phyloP scores from a whole-genome alignment of 805 yeast genomes.

The Starmerella potacharoeniae region DNA sequence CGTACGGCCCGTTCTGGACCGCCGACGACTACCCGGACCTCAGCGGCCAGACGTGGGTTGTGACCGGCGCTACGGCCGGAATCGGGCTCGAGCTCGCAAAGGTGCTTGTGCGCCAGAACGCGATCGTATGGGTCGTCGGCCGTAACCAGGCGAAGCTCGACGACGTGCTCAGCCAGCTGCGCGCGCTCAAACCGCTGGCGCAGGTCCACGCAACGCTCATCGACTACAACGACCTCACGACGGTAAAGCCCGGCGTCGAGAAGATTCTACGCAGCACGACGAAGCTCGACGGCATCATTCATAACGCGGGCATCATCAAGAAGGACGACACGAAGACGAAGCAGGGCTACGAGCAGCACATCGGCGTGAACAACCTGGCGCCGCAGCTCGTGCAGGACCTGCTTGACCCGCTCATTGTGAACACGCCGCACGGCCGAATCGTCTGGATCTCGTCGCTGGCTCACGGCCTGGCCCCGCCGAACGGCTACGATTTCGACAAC shows the following conservation, averaged over 20 bases:
- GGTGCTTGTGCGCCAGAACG: constrained; percentile 18
- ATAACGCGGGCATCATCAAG: constrained; percentile 25
- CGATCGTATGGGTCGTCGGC: constrained; percentile 32
- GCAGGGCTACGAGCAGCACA: constrained; percentile 38
- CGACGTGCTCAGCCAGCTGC: constrained; percentile 25
- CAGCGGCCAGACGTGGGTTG: constrained; percentile 27
- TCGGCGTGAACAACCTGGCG: constrained; percentile 40
- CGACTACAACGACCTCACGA: constrained; percentile 23
- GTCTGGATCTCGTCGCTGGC: constrained; percentile 38
- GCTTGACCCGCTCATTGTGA: constrained; percentile 29
- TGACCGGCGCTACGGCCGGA: constrained; percentile 23
- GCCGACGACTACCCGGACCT: constrained; percentile 26
- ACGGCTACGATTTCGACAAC: constrained; percentile 31
- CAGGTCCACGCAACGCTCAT: constrained; percentile 16
- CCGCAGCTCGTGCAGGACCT: constrained; percentile 35
- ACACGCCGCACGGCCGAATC: constrained; percentile 33
- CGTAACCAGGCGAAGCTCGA: constrained; percentile 30
- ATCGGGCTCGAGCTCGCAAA: constrained; percentile 18
- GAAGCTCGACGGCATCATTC: constrained; percentile 21
- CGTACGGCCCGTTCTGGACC: constrained; percentile 6
- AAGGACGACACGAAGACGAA: constrained; percentile 30
- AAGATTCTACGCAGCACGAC: constrained; percentile 8
- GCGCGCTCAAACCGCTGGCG: constrained; percentile 22
- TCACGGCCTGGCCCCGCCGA: constrained; percentile 26
- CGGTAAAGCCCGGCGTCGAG: constrained; percentile 21